Conservation (phyloP, 805 yeast genomes). For the Saturnispora hagleri region DNA sequence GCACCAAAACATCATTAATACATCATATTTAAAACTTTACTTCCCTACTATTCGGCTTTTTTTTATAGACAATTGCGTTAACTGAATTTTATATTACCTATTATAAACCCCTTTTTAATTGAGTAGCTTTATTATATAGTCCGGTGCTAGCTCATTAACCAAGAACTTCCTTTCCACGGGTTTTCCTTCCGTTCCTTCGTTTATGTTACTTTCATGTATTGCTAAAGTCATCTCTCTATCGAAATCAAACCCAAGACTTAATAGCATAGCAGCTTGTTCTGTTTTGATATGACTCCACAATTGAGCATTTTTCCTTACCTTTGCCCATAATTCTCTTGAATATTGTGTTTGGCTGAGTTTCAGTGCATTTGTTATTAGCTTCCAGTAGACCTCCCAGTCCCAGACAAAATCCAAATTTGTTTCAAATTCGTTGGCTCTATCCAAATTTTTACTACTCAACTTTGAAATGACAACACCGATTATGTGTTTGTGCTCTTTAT, state of each 20-base stretch:
- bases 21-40: neutral
- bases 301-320: neutral
- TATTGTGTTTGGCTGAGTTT: neutral
- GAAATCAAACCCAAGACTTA: conserved; percentile 2
- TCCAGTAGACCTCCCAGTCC: conserved; percentile 5
- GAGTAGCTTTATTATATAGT: neutral
- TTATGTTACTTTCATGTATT: neutral
- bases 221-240: neutral
- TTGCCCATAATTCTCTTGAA: conserved; percentile 1
- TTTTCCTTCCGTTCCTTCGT: neutral
- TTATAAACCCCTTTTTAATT: neutral
- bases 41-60: neutral
- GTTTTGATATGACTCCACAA: conserved; percentile 1
- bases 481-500: neutral
- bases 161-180: neutral
- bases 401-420: neutral
- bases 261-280: neutral
- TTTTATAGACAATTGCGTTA: neutral
- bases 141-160: conserved; percentile 1
- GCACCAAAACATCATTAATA: neutral
- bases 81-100: neutral
- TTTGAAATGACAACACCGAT: neutral
- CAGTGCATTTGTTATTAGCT: neutral
- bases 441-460: neutral
- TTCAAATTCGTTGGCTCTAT: neutral